These are phyloP conservation scores for Colletotrichum sp. DNA, from an alignment of 2,329 filamentous ascomycete genomes.

Conservation along the genomic window DNA sequence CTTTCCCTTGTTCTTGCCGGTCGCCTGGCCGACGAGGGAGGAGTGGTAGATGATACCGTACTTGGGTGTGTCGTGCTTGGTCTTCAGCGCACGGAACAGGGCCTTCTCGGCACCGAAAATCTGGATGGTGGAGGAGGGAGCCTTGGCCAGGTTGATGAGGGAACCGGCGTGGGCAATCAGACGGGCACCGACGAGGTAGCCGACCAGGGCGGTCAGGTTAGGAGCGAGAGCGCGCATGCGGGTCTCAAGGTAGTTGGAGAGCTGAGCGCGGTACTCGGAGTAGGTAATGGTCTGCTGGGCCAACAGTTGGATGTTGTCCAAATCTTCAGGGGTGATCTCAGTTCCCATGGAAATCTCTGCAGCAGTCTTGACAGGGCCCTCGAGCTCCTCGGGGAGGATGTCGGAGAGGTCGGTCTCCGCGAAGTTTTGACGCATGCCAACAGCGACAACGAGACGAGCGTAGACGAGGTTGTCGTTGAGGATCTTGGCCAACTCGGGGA, in stretches of 20 bases:
- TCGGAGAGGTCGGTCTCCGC: conserved; percentile 81
- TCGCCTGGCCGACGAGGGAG: conserved; percentile 94
- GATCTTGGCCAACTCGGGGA: conserved; percentile 97
- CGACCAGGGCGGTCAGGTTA: conserved; percentile 91
- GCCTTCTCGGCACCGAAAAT: conserved; percentile 99
- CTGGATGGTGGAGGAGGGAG: conserved; percentile 93
- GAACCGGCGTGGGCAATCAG: conserved; percentile 95
- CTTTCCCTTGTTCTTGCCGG: conserved; percentile 99
- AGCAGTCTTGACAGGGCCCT: conserved; percentile 87
- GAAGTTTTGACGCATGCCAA: conserved; percentile 88
- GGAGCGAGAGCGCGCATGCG: conserved; percentile 98
- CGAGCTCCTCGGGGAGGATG: conserved; percentile 94
- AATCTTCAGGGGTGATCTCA: conserved; percentile 90
- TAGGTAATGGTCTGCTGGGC: conserved; percentile 94
- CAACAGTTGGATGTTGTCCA: conserved; percentile 89
- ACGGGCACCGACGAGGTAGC: conserved; percentile 91
- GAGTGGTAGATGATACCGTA: conserved; percentile 95
- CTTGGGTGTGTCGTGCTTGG: conserved; percentile 98
- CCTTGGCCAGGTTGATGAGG: conserved; percentile 93
- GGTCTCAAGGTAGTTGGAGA: conserved; percentile 86
- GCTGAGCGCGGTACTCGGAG: conserved; percentile 86
- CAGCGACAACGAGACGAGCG: conserved; percentile 82
- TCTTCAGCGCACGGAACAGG: conserved; percentile 97
- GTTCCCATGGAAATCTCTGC: conserved; percentile 99
- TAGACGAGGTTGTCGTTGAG: conserved; percentile 97